Percentiles rank a stretch among this genome's conserved stretches.
Evolutionary conservation across 805 yeast species (phyloP).

Genomic region (Ascoidea tarda): DNA sequence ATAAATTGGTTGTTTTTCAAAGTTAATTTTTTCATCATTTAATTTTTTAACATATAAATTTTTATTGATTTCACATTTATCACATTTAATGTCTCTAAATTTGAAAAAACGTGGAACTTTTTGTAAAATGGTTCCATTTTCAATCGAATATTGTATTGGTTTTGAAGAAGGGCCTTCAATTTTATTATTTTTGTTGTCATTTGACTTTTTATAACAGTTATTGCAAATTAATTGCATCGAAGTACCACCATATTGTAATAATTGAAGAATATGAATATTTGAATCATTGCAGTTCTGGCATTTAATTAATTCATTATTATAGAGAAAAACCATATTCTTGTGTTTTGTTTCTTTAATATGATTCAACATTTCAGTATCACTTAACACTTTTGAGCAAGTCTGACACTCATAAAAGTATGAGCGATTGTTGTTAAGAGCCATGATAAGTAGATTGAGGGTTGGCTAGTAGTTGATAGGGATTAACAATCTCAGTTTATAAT

Average conservation of each 20-base stretch:
- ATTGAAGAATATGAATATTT: constrained; percentile 36
- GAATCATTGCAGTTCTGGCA: constrained; percentile 44
- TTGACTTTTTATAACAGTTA: constrained; percentile 24
- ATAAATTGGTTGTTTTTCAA: too few species aligned
- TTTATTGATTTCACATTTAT: constrained; percentile 26
- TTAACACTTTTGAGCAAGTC: constrained; percentile 27
- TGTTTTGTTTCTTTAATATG: constrained; percentile 42
- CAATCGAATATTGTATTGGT: constrained; percentile 25
- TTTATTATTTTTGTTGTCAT: constrained; percentile 28
- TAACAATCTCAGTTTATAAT: too few species aligned
- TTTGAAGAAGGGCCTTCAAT: too few species aligned
- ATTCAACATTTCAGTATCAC: constrained; percentile 29
- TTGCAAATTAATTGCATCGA: constrained; percentile 38
- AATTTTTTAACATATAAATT: constrained; percentile 22
- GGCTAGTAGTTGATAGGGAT: neutral
- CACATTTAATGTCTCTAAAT: constrained; percentile 37
- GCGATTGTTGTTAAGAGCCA: constrained; percentile 17
- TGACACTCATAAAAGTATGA: constrained; percentile 16
- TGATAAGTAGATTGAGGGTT: neutral
- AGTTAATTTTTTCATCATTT: neutral
- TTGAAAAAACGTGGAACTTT: constrained; percentile 31
- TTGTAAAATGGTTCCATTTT: constrained; percentile 40
- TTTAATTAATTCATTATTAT: constrained; percentile 26
- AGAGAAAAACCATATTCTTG: constrained; percentile 25
- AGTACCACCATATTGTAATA: constrained; percentile 38